Conservation (phyloP, 495 filamentous ascomycete genomes). For the Penicillium cosmopolitanum region DNA sequence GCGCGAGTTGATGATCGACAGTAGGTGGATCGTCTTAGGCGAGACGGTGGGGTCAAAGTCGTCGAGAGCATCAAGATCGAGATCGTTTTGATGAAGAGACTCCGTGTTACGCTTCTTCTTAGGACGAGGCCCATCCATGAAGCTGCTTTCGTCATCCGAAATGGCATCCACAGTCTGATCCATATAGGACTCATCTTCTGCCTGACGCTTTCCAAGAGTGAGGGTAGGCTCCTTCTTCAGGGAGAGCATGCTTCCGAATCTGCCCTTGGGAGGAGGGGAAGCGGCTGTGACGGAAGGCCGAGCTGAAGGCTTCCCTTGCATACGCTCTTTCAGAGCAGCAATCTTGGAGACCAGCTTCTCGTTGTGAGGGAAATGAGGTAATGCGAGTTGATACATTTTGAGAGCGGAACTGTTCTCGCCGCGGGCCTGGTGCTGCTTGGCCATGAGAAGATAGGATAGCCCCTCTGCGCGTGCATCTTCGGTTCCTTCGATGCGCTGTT, state of each 20-base stretch:
- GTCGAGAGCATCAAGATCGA: conserved; percentile 27
- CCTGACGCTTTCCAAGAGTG: conserved; percentile 37
- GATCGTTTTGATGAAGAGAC: conserved; percentile 21
- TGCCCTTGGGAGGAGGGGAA: conserved; percentile 29
- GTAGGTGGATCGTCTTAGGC: conserved; percentile 69
- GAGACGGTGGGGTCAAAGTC: conserved; percentile 48
- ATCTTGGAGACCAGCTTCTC: conserved; percentile 82
- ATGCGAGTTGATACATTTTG: conserved; percentile 82
- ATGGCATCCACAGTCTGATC: conserved; percentile 25
- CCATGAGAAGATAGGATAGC: conserved; percentile 82
- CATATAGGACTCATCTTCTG: conserved; percentile 40
- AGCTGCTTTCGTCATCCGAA: conserved; percentile 37
- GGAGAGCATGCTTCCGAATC: conserved; percentile 46
- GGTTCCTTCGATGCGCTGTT: conserved; percentile 76
- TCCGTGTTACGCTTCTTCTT: conserved; percentile 50
- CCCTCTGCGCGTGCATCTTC: conserved; percentile 80
- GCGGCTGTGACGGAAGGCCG: conserved; percentile 22
- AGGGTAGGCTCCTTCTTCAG: conserved; percentile 38
- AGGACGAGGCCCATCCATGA: conserved; percentile 37
- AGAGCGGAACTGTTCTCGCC: conserved; percentile 80
- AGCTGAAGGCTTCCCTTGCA: conserved; percentile 42
- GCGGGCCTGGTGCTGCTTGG: conserved; percentile 83
- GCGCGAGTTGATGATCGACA: conserved; percentile 85
- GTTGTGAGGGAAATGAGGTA: conserved; percentile 85
- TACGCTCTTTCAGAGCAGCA: conserved; percentile 62